Evolutionary conservation across 345 rosid species (phyloP).

Genomic region (Syzygium aromaticum): DNA sequence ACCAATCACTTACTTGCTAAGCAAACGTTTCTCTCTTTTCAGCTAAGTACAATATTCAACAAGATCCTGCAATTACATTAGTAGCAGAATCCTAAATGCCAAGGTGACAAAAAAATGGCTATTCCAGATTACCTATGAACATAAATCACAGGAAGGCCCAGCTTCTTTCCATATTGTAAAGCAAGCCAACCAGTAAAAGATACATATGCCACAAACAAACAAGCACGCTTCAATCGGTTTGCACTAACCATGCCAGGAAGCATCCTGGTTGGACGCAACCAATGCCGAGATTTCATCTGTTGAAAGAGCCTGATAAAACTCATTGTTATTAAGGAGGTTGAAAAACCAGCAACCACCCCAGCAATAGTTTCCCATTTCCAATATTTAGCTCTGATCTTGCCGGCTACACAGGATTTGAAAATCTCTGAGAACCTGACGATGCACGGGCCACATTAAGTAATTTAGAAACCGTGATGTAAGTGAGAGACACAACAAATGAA

Average conservation of each 20-base stretch:
- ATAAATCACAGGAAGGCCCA: constrained; percentile 31
- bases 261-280: neutral
- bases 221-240: constrained; percentile 37
- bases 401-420: constrained; percentile 22
- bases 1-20: neutral
- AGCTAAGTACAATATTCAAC: neutral
- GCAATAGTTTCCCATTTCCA: constrained; percentile 49
- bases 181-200: constrained; percentile 55
- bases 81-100: neutral
- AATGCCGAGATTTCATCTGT: constrained; percentile 28
- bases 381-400: constrained; percentile 20
- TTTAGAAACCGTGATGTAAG: neutral
- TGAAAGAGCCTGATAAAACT: constrained; percentile 25
- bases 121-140: neutral
- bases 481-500: neutral
- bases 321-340: constrained; percentile 47
- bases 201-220: constrained; percentile 48
- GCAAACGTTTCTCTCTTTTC: neutral
- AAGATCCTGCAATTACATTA: neutral
- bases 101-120: neutral
- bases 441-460: neutral
- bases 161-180: constrained; percentile 34
- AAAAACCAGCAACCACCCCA: constrained; percentile 48
- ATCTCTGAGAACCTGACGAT: constrained; percentile 31
- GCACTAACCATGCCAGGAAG: constrained; percentile 1